Percentiles rank a stretch among this genome's conserved stretches.
These are phyloP conservation scores for Heteromeles arbutifolia DNA, from an alignment of 306 rosid species.

Conservation along the genomic window DNA sequence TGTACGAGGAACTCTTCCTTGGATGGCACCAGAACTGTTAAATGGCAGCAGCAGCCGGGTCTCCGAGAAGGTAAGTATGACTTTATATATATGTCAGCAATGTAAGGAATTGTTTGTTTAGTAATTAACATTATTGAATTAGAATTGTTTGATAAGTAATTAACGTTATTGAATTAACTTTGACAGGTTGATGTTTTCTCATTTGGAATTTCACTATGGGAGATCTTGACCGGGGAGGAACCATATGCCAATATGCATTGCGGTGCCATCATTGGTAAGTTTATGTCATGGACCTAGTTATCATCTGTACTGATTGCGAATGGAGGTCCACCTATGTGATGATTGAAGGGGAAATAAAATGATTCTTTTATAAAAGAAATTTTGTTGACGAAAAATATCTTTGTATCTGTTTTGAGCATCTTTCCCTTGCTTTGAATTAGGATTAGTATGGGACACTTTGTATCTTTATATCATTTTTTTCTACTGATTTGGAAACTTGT, in stretches of 20 bases:
- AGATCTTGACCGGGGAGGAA: slow-evolving; percentile 32
- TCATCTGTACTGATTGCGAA: neutral
- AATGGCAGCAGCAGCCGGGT: slow-evolving; percentile 31
- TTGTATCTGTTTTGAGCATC: neutral
- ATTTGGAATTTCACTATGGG: slow-evolving; percentile 36
- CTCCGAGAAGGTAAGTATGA: slow-evolving; percentile 29
- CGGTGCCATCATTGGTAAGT: slow-evolving; percentile 35
- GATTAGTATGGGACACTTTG: neutral
- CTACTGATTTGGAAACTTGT: slow-evolving; percentile 15
- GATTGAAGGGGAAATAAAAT: neutral
- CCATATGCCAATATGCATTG: slow-evolving; percentile 33
- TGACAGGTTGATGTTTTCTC: slow-evolving; percentile 29
- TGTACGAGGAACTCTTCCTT: slow-evolving; percentile 32
- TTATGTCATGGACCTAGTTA: neutral
- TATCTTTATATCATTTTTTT: slow-evolving; percentile 11
- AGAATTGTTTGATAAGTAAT: neutral
- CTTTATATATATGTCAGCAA: neutral
- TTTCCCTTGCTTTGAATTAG: neutral
- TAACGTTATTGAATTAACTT: neutral
- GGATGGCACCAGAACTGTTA: slow-evolving; percentile 32
- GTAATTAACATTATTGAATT: neutral
- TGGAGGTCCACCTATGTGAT: neutral
- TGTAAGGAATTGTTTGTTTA: neutral
- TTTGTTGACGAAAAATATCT: neutral
- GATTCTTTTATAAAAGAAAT: neutral